Evolutionary conservation across 148 eudicot species (phyloP), one percentile per base, ranked within the genome.

Genomic region (Polygonum aviculare): DNA sequence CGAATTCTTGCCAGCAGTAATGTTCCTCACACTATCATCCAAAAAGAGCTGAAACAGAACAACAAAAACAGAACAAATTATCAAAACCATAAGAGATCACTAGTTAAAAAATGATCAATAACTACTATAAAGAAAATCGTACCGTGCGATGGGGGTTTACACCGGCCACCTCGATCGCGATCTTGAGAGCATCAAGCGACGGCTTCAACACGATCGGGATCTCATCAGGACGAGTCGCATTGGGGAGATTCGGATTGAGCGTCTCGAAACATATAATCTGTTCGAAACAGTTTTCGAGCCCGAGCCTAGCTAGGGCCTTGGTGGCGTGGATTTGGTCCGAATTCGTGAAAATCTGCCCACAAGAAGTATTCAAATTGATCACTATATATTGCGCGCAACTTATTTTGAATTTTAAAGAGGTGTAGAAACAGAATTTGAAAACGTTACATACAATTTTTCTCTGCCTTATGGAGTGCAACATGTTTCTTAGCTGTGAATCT

Each of bases 251-350:
- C 0, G 95, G 93, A 74, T 94, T 94, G 78, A 94, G 78, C 1
- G 97, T 94, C 76, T 94, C 97, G 75, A 94, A 92, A 75, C 95
- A 90, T 9, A 94, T 90, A 55, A 94, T 83, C 48, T 87, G 86
- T 36, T 91, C 97, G 67, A 94, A 90, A 77, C 97, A 91, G 76
- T 94, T 94, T 10, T 80, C 83, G 36, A 92, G 75, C 41, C 97
- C 97, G 0, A 94, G 85, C 48, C 90, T 84, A 57, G 71, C 82
- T 75, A 94, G 75, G n/a, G 78, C 95, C 80, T 89, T 90, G 49
- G 50, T 82, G 5, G 98, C 98, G 55, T 94, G 98, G 35, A 75
- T 79, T 33, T 78, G 16, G 75, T 94, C 98, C 9, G 97, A 94
- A 78, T 91, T 94, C 1, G 98, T 94, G 69, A 94, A 92, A 45